These are phyloP conservation scores for Hemisphaericaspora xylanilytica DNA, from an alignment of 1,139 yeast species.

Conservation along the genomic window DNA sequence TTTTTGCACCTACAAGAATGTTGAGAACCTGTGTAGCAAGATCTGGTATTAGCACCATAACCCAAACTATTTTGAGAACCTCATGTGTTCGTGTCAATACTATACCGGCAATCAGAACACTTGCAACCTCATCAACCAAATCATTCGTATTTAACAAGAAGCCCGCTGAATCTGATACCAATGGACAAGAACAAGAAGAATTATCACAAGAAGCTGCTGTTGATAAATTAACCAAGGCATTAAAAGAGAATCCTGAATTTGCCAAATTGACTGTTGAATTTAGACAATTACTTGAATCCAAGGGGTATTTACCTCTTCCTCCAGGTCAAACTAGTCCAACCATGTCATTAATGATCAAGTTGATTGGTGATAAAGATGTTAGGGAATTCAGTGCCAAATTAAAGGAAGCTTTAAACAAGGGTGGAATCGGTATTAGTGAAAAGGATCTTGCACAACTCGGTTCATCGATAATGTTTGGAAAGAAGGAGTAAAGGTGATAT, in stretches of 20 bases:
- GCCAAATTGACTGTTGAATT: constrained; percentile 29
- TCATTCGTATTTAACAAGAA: not conserved
- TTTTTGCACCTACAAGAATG: too few species aligned
- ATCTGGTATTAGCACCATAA: not conserved
- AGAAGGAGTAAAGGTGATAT: not conserved
- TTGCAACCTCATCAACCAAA: not conserved
- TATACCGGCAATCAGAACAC: not conserved
- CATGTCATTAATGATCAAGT: constrained; percentile 36
- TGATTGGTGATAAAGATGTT: constrained; percentile 39
- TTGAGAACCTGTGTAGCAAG: not conserved
- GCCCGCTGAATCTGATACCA: not conserved
- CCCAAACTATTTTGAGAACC: not conserved
- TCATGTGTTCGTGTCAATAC: not conserved
- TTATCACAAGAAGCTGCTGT: constrained; percentile 9
- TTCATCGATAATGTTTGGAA: not conserved
- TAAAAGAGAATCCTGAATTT: constrained; percentile 30
- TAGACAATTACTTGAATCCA: constrained; percentile 29
- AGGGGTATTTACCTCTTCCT: constrained; percentile 26
- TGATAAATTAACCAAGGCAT: constrained; percentile 20
- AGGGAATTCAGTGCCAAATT: constrained; percentile 29
- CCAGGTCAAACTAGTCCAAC: constrained; percentile 33
- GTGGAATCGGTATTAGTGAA: constrained; percentile 32
- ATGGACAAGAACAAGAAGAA: not conserved
- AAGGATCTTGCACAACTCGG: constrained; percentile 24
- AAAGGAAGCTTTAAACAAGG: constrained; percentile 31